Evolutionary conservation across 2,329 filamentous ascomycete species (phyloP).

Genomic region (Ophiosphaerella herpotricha): DNA sequence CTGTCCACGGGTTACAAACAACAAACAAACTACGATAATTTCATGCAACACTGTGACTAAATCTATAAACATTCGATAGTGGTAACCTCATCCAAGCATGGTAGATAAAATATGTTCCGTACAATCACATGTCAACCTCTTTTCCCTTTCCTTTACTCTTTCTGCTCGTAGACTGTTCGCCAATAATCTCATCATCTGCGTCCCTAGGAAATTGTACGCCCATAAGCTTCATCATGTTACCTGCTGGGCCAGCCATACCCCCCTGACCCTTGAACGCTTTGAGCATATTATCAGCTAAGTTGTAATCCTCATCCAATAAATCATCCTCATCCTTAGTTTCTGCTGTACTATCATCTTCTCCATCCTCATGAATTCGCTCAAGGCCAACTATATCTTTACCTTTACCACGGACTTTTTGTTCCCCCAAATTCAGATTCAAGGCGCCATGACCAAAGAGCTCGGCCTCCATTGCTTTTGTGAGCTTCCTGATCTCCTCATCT

Average conservation of each 20-base stretch:
- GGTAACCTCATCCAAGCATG: too few relatives aligned
- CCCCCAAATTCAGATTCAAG: constrained; percentile 52
- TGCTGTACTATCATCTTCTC: constrained; percentile 44
- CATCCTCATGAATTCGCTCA: constrained; percentile 13
- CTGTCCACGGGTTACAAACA: too few relatives aligned
- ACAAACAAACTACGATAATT: too few relatives aligned
- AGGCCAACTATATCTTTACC: constrained; percentile 26
- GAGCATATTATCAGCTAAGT: constrained; percentile 85
- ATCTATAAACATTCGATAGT: too few relatives aligned
- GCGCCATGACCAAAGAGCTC: constrained; percentile 73
- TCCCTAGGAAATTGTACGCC: constrained; percentile 81
- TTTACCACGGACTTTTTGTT: constrained; percentile 13
- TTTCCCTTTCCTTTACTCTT: background rate
- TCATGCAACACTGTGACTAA: too few relatives aligned
- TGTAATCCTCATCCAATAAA: constrained; percentile 76
- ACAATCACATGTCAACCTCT: background rate
- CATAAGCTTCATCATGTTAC: constrained; percentile 87
- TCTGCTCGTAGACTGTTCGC: background rate
- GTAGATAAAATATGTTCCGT: too few relatives aligned
- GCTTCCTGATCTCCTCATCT: constrained; percentile 64
- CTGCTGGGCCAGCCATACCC: constrained; percentile 81
- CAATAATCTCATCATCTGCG: constrained; percentile 59
- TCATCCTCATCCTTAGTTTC: constrained; percentile 55
- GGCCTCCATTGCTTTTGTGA: constrained; percentile 72
- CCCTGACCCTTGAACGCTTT: constrained; percentile 92